A percentile compares a stretch with the other conserved stretches of the same genome.
These are phyloP conservation scores for Fraxinus paxiana DNA, from an alignment of 305 asterid species.

Conservation along the genomic window DNA sequence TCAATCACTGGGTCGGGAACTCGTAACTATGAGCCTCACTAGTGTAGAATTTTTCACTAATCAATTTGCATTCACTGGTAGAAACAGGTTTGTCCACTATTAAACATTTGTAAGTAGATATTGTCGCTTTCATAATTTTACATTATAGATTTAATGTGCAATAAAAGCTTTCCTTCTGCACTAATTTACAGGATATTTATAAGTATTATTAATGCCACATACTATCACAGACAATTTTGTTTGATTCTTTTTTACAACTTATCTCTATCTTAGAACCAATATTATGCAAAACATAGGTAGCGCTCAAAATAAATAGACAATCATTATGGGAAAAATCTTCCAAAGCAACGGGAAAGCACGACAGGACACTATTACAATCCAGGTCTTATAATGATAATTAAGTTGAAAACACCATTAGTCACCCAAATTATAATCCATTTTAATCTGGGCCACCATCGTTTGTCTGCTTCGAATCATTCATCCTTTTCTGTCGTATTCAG, in stretches of 20 bases:
- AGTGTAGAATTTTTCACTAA: neutral
- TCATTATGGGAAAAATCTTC: neutral
- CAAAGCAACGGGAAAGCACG: neutral
- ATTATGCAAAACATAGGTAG: neutral
- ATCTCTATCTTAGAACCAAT: neutral
- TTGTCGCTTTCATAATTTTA: neutral
- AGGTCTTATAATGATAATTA: neutral
- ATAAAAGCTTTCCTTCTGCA: neutral
- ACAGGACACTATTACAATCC: neutral
- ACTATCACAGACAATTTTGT: neutral
- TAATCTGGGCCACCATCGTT: neutral
- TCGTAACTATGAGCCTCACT: neutral
- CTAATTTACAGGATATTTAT: neutral
- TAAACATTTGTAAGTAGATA: neutral
- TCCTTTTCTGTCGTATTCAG: neutral
- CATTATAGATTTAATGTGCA: neutral
- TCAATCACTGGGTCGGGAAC: neutral
- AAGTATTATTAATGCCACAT: neutral
- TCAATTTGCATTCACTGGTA: neutral
- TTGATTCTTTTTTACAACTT: neutral
- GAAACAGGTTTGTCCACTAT: neutral
- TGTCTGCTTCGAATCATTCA: neutral
- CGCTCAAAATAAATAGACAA: neutral
- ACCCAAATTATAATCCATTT: neutral
- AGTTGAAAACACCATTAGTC: neutral